phyloP scores from a whole-genome alignment of 2,329 filamentous ascomycete genomes.

The Alternaria solani region DNA sequence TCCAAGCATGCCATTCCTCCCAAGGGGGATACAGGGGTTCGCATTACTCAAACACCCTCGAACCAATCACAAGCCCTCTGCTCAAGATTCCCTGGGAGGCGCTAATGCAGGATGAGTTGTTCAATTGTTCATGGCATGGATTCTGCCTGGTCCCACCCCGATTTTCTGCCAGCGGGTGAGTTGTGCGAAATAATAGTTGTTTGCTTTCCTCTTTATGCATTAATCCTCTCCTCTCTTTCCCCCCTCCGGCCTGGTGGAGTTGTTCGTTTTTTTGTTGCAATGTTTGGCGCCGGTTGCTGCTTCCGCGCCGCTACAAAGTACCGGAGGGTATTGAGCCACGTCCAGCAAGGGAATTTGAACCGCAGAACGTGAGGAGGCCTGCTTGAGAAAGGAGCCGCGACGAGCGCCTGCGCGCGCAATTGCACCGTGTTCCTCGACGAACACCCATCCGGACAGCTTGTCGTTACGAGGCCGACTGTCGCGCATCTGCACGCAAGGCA shows the following conservation, averaged over 20 bases:
- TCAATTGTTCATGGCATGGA: slow-evolving; percentile 43
- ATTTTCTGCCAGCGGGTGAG: slow-evolving; percentile 24
- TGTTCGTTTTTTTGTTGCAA: slow-evolving; percentile 3
- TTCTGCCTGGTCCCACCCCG: slow-evolving; percentile 30
- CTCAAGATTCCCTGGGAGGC: slow-evolving; percentile 37
- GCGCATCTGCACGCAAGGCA: slow-evolving; percentile 4
- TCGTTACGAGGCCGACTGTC: not conserved
- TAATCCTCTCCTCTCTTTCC: slow-evolving; percentile 7
- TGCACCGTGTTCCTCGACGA: not conserved
- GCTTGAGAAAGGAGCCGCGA: not conserved
- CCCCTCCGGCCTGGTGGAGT: not conserved
- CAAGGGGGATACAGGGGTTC: slow-evolving; percentile 5
- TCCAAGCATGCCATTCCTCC: slow-evolving; percentile 9
- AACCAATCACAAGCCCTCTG: slow-evolving; percentile 32
- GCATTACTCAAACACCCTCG: slow-evolving; percentile 8
- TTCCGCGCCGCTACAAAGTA: not conserved
- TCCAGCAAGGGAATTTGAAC: slow-evolving; percentile 1
- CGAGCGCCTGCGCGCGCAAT: slow-evolving; percentile 5
- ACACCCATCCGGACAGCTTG: not conserved
- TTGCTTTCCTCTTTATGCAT: slow-evolving; percentile 14
- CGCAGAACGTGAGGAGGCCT: not conserved
- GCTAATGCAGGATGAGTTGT: slow-evolving; percentile 53
- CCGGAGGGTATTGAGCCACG: not conserved
- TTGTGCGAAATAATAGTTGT: slow-evolving; percentile 39
- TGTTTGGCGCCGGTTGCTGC: not conserved